Percentiles rank a stretch among this genome's conserved stretches.
These are phyloP conservation scores for Zelonia costaricensis DNA, from an alignment of 208 protist species.

Conservation along the genomic window DNA sequence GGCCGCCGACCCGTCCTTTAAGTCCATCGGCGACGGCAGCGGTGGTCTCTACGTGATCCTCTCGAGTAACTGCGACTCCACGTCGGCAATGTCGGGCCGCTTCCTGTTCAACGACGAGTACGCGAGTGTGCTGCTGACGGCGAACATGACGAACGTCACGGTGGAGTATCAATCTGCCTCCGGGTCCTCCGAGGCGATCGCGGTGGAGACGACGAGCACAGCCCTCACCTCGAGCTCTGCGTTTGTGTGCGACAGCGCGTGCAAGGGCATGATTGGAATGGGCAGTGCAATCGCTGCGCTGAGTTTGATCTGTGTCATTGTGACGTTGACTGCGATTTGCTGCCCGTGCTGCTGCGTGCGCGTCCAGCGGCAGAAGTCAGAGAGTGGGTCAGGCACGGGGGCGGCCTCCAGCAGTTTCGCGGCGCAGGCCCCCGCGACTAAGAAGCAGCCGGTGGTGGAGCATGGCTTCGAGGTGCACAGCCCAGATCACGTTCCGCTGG, in stretches of 20 bases:
- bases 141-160: slow-evolving; percentile 10
- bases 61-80: neutral
- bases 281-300: neutral
- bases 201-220: slow-evolving; percentile 5
- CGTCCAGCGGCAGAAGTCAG: neutral
- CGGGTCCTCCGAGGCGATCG: neutral
- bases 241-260: slow-evolving; percentile 2
- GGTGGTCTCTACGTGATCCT: slow-evolving; percentile 10
- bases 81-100: slow-evolving; percentile 12
- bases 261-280: slow-evolving; percentile 20
- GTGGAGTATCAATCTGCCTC: slow-evolving; percentile 2
- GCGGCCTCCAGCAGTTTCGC: neutral
- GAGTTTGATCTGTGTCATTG: neutral
- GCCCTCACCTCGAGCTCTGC: neutral
- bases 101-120: slow-evolving; percentile 17
- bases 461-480: neutral
- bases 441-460: neutral
- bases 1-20: neutral
- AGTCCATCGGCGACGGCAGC: slow-evolving; percentile 12
- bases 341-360: slow-evolving; percentile 1
- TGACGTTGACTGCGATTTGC: slow-evolving; percentile 3
- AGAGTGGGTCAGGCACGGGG: no score
- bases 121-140: slow-evolving; percentile 2
- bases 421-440: neutral
- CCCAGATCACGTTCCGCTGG: neutral